Conservation (phyloP, 768 basidiomycete genomes). For the Naganishia randhawae region DNA sequence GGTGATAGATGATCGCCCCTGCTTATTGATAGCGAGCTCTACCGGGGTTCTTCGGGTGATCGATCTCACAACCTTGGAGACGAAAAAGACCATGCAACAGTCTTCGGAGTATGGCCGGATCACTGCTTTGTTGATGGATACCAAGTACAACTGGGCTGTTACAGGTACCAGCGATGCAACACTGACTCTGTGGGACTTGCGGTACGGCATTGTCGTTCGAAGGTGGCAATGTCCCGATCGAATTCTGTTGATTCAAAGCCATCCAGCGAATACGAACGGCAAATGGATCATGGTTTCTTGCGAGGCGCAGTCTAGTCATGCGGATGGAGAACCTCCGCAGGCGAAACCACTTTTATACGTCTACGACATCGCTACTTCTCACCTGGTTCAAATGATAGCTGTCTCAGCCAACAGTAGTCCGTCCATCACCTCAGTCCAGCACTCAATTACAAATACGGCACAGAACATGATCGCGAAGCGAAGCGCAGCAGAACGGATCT, state of each 20-base stretch:
- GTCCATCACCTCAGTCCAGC: background rate
- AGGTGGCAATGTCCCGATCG: slow-evolving; percentile 68
- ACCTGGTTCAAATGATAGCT: background rate
- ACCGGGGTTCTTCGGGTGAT: slow-evolving; percentile 70
- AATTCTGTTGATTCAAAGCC: slow-evolving; percentile 59
- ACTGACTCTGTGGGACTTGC: slow-evolving; percentile 87
- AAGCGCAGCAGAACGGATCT: background rate
- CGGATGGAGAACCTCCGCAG: background rate
- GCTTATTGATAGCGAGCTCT: slow-evolving; percentile 79
- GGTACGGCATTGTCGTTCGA: slow-evolving; percentile 82
- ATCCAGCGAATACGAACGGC: slow-evolving; percentile 81
- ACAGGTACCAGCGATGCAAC: slow-evolving; percentile 81
- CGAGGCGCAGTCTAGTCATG: slow-evolving; percentile 52
- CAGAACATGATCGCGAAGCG: background rate
- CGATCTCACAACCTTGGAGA: slow-evolving; percentile 78
- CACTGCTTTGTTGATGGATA: slow-evolving; percentile 76
- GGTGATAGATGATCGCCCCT: slow-evolving; percentile 58
- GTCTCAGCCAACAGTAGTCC: background rate
- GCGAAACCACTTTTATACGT: background rate
- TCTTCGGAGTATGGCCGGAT: slow-evolving; percentile 83
- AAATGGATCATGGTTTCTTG: slow-evolving; percentile 85
- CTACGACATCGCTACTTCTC: slow-evolving; percentile 2
- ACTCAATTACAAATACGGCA: background rate
- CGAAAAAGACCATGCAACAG: slow-evolving; percentile 72
- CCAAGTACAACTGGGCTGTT: slow-evolving; percentile 79